A percentile compares a stretch with the other conserved stretches of the same genome.
phyloP scores from a whole-genome alignment of 352 stramenopile species.

The Globisporangium cystogenes region DNA sequence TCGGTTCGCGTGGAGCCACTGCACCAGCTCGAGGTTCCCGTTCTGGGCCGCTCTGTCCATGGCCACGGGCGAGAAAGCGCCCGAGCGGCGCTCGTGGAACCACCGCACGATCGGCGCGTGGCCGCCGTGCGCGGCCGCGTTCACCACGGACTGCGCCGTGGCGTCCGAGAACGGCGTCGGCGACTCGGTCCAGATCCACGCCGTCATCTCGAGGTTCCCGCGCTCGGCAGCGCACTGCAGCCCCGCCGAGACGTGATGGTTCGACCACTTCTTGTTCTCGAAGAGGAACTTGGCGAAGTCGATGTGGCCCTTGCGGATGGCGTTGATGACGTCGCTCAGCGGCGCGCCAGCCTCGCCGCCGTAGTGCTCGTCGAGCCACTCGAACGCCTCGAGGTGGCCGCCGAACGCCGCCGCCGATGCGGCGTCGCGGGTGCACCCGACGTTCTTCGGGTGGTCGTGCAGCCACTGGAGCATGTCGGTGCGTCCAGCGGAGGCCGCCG shows the following conservation, averaged over 20 bases:
- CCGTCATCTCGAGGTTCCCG: neutral
- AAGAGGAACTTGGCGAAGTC: conserved; percentile 2
- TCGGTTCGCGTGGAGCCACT: conserved; percentile 1
- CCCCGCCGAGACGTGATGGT: neutral
- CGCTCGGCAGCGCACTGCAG: neutral
- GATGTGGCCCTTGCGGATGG: conserved; percentile 1
- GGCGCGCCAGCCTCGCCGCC: neutral
- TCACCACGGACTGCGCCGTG: neutral
- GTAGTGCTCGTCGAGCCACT: conserved; percentile 3
- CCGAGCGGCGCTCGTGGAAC: conserved; percentile 9
- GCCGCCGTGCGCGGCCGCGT: neutral
- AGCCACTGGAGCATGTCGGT: neutral
- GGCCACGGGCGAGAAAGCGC: neutral
- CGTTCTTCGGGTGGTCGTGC: neutral
- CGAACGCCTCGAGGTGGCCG: neutral
- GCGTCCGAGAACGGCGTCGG: conserved; percentile 2
- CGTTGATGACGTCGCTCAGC: neutral
- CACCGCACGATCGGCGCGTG: neutral
- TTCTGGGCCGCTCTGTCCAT: neutral
- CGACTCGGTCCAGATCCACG: conserved; percentile 3
- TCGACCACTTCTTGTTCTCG: conserved; percentile 1
- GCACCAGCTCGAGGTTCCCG: neutral
- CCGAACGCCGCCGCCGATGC: neutral
- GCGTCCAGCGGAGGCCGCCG: conserved; percentile 1
- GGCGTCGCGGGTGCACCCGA: neutral